phyloP scores from a whole-genome alignment of 768 basidiomycete species.

The Macrocybe gigantea region DNA sequence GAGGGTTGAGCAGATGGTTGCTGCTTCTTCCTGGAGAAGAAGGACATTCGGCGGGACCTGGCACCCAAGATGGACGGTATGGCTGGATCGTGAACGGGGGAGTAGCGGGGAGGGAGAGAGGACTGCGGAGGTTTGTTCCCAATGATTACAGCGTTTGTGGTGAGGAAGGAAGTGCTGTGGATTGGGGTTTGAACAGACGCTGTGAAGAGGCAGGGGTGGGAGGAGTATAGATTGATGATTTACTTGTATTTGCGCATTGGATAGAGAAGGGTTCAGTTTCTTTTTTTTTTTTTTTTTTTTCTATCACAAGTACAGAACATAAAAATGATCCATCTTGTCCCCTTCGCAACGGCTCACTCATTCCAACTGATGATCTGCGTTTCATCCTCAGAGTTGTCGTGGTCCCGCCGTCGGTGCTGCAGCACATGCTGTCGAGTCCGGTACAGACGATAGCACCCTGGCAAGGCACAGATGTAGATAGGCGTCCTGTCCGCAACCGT shows the following conservation, averaged over 20 bases:
- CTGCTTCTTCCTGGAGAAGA: slow-evolving; percentile 88
- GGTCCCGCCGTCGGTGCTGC: slow-evolving; percentile 70
- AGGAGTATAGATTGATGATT: slow-evolving; percentile 1
- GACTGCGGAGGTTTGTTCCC: slow-evolving; percentile 16
- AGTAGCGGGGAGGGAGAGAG: slow-evolving; percentile 8
- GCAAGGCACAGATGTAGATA: slow-evolving; percentile 71
- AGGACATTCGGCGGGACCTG: slow-evolving; percentile 80
- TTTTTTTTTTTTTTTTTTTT: slow-evolving; percentile 1
- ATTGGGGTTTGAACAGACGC: not conserved
- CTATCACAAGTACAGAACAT: not conserved
- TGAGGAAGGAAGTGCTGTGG: not conserved
- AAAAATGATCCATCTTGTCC: not conserved
- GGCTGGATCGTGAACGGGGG: slow-evolving; percentile 31
- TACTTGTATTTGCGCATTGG: not conserved
- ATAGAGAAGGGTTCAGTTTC: not conserved
- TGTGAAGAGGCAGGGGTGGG: not conserved
- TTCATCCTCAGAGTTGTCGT: slow-evolving; percentile 45
- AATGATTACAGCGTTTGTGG: slow-evolving; percentile 6
- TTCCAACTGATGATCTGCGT: slow-evolving; percentile 71
- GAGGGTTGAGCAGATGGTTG: slow-evolving; percentile 41
- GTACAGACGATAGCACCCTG: slow-evolving; percentile 68
- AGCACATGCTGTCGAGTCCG: slow-evolving; percentile 65
- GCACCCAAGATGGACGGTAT: slow-evolving; percentile 54
- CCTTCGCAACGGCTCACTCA: slow-evolving; percentile 24
- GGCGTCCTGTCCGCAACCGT: slow-evolving; percentile 47